phyloP scores from a whole-genome alignment of 2,329 filamentous ascomycete genomes.

The Incumbomyces lentus region DNA sequence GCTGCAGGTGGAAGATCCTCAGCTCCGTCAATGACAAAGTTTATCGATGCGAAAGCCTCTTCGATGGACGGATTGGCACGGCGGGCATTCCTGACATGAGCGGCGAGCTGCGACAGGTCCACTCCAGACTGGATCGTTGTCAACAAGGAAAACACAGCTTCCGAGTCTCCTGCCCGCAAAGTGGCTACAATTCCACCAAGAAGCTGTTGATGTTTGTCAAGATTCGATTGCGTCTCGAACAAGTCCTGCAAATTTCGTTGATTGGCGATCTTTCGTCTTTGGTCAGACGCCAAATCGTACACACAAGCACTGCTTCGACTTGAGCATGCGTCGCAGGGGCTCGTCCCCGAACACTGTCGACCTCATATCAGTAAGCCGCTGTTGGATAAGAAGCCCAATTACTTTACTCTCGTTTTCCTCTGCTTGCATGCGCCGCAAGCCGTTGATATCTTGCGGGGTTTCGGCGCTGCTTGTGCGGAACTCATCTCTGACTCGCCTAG shows the following conservation, averaged over 20 bases:
- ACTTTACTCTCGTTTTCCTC: constrained; percentile 17
- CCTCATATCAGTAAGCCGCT: background rate
- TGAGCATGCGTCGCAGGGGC: constrained; percentile 18
- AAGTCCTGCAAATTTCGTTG: constrained; percentile 20
- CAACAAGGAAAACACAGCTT: constrained; percentile 13
- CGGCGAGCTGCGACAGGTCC: constrained; percentile 18
- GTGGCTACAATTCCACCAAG: constrained; percentile 20
- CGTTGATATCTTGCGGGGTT: constrained; percentile 20
- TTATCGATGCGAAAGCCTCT: constrained; percentile 14
- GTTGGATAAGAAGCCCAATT: background rate
- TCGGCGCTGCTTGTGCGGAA: constrained; percentile 7
- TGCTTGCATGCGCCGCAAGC: constrained; percentile 21
- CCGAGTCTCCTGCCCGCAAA: constrained; percentile 14
- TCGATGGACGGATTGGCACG: constrained; percentile 15
- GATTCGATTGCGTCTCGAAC: constrained; percentile 11
- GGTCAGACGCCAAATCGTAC: constrained; percentile 20
- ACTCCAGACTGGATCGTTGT: constrained; percentile 15
- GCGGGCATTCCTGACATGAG: constrained; percentile 20
- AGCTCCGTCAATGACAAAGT: constrained; percentile 15
- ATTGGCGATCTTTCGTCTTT: constrained; percentile 19
- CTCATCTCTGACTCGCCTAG: constrained; percentile 1
- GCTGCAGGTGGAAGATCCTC: constrained; percentile 17
- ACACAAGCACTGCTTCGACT: constrained; percentile 15
- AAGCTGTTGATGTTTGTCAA: constrained; percentile 16
- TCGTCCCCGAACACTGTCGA: constrained; percentile 17